These are phyloP conservation scores for Chaetomium fimeti DNA, from an alignment of 495 filamentous ascomycete genomes.

Conservation along the genomic window DNA sequence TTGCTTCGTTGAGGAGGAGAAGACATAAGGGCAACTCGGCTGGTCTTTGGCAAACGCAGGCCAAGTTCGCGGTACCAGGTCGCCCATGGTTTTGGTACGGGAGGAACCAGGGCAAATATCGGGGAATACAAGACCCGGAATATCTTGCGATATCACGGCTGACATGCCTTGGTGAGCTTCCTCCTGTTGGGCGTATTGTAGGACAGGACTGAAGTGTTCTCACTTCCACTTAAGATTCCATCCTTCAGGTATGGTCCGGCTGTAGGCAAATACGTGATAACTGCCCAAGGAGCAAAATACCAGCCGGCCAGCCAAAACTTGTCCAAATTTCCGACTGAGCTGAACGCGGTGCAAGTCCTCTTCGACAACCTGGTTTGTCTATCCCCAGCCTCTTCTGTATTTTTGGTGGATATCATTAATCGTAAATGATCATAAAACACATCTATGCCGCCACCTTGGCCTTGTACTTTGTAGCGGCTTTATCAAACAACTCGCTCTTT, in stretches of 20 bases:
- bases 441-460: constrained; percentile 63
- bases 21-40: no score
- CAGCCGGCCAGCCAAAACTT: neutral
- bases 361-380: neutral
- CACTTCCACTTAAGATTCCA: neutral
- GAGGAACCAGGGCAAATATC: no score
- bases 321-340: neutral
- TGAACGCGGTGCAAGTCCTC: neutral
- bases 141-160: no score
- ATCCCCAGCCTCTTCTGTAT: neutral
- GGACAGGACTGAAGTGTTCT: no score
- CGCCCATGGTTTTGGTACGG: no score
- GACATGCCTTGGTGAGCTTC: no score
- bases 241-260: no score
- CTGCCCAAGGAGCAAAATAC: neutral
- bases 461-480: constrained; percentile 72
- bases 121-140: no score
- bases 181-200: no score
- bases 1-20: neutral
- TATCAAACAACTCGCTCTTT: constrained; percentile 77
- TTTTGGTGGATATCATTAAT: constrained; percentile 27
- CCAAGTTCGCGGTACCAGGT: no score
- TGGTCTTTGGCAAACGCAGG: no score
- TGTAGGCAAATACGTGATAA: no score
- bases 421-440: constrained; percentile 18